phyloP scores from a whole-genome alignment of 176 grass and related monocot genomes.

The Zea luxurians region DNA sequence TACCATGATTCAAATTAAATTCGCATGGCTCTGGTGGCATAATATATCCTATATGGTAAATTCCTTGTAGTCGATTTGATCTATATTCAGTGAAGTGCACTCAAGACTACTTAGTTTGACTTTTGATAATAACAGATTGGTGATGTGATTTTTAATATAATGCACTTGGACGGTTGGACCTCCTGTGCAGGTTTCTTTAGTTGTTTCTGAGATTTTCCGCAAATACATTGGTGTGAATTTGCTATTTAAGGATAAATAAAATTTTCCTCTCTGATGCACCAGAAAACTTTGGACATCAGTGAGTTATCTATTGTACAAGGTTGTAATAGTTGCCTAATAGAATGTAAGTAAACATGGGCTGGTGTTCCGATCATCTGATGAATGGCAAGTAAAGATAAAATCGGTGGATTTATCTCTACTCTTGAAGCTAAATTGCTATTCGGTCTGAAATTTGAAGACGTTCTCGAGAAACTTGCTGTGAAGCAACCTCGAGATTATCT shows the following conservation, averaged over 20 bases:
- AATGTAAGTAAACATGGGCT: neutral
- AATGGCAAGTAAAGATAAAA: neutral
- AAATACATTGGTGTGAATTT: neutral
- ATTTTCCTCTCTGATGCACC: neutral
- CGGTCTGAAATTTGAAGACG: neutral
- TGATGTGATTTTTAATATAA: neutral
- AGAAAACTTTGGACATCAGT: neutral
- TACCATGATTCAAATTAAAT: neutral
- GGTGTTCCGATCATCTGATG: neutral
- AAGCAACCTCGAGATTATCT: neutral
- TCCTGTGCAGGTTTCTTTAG: neutral
- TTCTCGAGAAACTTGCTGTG: neutral
- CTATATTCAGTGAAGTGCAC: neutral
- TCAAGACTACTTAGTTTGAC: neutral
- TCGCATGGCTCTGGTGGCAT: neutral
- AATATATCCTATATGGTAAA: neutral
- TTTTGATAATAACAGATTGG: neutral
- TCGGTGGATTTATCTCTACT: neutral
- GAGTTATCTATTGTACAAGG: neutral
- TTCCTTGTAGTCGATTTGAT: neutral
- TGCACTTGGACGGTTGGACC: neutral
- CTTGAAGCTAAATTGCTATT: neutral
- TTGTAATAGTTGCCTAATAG: neutral
- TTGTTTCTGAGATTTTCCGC: neutral
- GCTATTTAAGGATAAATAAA: neutral